Evolutionary conservation across 768 basidiomycete genomes (phyloP), one percentile per base, ranked within the genome.

Genomic region (Paxillus rubicundulus): DNA sequence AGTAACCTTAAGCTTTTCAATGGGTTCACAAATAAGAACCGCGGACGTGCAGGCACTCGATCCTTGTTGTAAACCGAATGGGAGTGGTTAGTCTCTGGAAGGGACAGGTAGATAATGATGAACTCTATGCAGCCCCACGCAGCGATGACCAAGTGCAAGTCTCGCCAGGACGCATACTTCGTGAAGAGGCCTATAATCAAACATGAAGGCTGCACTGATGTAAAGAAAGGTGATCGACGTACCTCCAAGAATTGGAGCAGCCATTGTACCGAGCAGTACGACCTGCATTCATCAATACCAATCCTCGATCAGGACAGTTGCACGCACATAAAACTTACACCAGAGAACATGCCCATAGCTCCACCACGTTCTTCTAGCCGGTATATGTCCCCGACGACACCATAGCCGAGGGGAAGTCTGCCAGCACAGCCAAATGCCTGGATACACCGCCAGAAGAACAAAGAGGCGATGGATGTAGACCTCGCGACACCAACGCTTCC

Each of bases 381-480:
- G 63, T 83, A 85, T 2, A 86, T 81, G 58, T 85, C 82, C 0
- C 79, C 80, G 40, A 84, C 79, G 4, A 82, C 79, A 2, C 76
- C 83, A 3, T 75, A 72, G 14, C 75, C 86, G 49, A 77, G 77
- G 18, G 75, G 79, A 63, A 75, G 59, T 5, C 73, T 83, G 21
- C 77, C 76, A 0, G 82, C 78, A 2, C 78, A 70, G 12, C 85
- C 86, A 32, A 83, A 69, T 0, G 82, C 79, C 61, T 87, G 85
- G 1, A 87, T 48, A 40, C 83, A 75, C 9, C 85, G 72, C 68
- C 79, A 83, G n/a, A 77, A 12, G 21, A 43, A 43, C 41, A 44
- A 27, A 6, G 13, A 8, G 20, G 21, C 2, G 2, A 85, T 70
- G 16, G 59, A 74, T 1, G 59, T 61, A 2, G 83, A 72, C 0